Evolutionary conservation across 257 asterid genomes (phyloP).

Genomic region (Hygrophila difformis): DNA sequence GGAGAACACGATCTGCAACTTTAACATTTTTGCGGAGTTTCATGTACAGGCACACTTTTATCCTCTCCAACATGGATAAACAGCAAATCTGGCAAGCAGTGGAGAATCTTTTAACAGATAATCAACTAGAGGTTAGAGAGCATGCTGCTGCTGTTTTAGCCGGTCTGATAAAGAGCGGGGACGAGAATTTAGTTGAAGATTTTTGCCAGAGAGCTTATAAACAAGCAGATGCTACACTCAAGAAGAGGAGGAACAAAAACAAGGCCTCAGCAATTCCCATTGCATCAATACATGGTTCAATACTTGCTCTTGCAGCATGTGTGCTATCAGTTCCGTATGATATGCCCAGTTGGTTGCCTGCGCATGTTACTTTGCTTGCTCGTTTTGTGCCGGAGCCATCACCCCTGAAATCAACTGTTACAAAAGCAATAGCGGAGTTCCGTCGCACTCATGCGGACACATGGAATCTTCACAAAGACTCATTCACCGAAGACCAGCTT

Average conservation of each 20-base stretch:
- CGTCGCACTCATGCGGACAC: slow-evolving; percentile 99
- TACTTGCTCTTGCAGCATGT: slow-evolving; percentile 94
- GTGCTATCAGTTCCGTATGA: slow-evolving; percentile 93
- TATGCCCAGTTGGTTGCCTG: slow-evolving; percentile 99
- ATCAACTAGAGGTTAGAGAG: slow-evolving; percentile 96
- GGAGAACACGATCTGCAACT: slow-evolving; percentile 95
- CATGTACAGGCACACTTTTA: slow-evolving; percentile 94
- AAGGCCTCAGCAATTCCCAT: slow-evolving; percentile 43
- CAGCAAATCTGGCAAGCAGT: slow-evolving; percentile 80
- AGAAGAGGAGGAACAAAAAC: slow-evolving; percentile 75
- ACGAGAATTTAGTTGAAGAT: slow-evolving; percentile 57
- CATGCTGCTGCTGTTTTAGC: slow-evolving; percentile 99
- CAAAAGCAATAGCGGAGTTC: slow-evolving; percentile 95
- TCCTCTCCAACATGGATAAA: slow-evolving; percentile 60
- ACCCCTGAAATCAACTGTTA: slow-evolving; percentile 92
- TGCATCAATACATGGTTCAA: slow-evolving; percentile 81
- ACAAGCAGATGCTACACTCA: slow-evolving; percentile 57
- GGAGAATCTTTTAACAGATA: slow-evolving; percentile 77
- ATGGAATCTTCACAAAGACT: slow-evolving; percentile 89
- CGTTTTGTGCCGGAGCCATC: slow-evolving; percentile 84
- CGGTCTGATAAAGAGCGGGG: slow-evolving; percentile 91
- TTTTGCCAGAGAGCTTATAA: slow-evolving; percentile 77
- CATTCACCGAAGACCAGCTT: slow-evolving; percentile 91
- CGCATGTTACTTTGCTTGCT: slow-evolving; percentile 80
- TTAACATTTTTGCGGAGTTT: slow-evolving; percentile 86